Conservation (phyloP, 116 monocot species). For the Phalaenopsis hybrid region DNA sequence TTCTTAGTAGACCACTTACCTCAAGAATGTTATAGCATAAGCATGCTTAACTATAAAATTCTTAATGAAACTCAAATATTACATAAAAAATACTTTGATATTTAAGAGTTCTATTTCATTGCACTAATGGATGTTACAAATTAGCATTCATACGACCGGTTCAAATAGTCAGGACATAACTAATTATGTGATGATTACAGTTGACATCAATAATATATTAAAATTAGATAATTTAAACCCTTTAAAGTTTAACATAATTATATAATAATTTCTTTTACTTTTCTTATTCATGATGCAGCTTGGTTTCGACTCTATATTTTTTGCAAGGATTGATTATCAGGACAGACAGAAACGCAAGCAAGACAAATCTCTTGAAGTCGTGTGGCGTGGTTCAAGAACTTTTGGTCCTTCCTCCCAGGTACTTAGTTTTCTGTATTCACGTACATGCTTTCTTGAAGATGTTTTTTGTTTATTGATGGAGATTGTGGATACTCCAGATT, state of each 20-base stretch:
- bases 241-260: background rate
- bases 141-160: no score
- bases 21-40: no score
- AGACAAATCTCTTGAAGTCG: slow-evolving; percentile 79
- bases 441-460: background rate
- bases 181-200: background rate
- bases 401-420: slow-evolving; percentile 78
- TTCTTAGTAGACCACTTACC: no score
- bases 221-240: background rate
- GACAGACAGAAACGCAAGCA: slow-evolving; percentile 46
- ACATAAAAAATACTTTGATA: no score
- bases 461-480: slow-evolving; percentile 6
- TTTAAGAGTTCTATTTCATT: no score
- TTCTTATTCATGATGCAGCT: slow-evolving; percentile 29
- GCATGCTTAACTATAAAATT: no score
- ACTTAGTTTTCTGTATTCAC: background rate
- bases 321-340: slow-evolving; percentile 88
- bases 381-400: slow-evolving; percentile 76
- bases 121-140: no score
- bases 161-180: no score
- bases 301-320: slow-evolving; percentile 75
- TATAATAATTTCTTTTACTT: background rate
- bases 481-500: slow-evolving; percentile 37
- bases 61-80: no score
- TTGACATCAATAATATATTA: background rate